Evolutionary conservation across 768 basidiomycete species (phyloP), one percentile per base, ranked within the genome.

Genomic region (Exsudoporus frostii): DNA sequence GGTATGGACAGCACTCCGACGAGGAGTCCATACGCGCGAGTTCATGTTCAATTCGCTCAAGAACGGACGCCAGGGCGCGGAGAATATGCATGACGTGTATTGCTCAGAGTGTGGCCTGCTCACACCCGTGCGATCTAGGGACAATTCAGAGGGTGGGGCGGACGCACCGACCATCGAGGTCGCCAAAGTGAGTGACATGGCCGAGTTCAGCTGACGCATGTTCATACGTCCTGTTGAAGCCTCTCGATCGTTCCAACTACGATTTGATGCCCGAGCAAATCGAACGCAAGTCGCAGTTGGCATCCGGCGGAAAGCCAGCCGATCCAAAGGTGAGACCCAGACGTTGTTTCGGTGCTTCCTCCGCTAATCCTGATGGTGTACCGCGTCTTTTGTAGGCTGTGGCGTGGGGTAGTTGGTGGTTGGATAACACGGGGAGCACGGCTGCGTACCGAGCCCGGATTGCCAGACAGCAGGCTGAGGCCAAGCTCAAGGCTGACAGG

Each of bases 81-180:
- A 59, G 49, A 59, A 13, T 1, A 59, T 59, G 58, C 57, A 59
- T 9, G 58, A 59, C 17, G 58, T 59, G 17, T 58, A 59, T 45
- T 59, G 58, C 33, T 59, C 58, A 5, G 58, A 59, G 42, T 59
- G 58, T n/a, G 58, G 58, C 10, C 19, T 54, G 32, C 36, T 59
- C 19, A 59, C 52, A 2, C 13, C 19, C 1, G 58, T 48, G n/a
- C 51, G 58, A 11, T 59, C 58, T 7, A 47, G 58, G 38, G n/a
- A 59, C 34, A 59, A 54, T 14, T 45, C 42, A 15, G 58, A 59
- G n/a, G 58, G 58, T 10, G 58, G 58, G 6, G 34, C 5, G 7
- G 56, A 58, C 0, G 58, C 58, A 17, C 57, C 58, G 4, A 59
- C 45, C 11, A 51, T 59, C 13, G 46, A 33, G 2, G 7, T 42